phyloP scores from a whole-genome alignment of 352 stramenopile genomes.

The Pythium rishiriense region DNA sequence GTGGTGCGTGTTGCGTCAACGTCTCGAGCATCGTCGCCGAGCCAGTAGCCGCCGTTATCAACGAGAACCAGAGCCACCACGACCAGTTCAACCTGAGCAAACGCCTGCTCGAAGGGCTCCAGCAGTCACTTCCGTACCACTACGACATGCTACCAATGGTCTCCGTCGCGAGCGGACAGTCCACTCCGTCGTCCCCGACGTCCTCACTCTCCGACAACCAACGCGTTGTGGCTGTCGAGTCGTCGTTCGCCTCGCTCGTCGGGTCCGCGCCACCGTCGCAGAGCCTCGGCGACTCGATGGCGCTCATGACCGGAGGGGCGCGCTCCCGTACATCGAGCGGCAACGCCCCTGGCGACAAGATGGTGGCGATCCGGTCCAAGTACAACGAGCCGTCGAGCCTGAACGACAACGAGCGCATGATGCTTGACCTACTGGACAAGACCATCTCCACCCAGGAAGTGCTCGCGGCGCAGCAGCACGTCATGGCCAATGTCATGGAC shows the following conservation, averaged over 20 bases:
- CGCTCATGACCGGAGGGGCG: constrained; percentile 10
- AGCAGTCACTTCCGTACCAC: constrained; percentile 24
- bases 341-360: constrained; percentile 3
- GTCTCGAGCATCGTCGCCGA: constrained; percentile 31
- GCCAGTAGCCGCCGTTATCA: constrained; percentile 14
- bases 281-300: not conserved
- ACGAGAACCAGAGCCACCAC: constrained; percentile 24
- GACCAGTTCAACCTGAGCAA: constrained; percentile 43
- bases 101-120: constrained; percentile 51
- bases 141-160: constrained; percentile 16
- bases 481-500: constrained; percentile 70
- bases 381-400: constrained; percentile 36
- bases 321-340: constrained; percentile 12
- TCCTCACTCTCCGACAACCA: constrained; percentile 22
- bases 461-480: constrained; percentile 68
- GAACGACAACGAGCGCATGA: constrained; percentile 70
- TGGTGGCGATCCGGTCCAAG: constrained; percentile 19
- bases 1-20: constrained; percentile 27
- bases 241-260: constrained; percentile 1
- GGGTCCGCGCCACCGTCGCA: not conserved
- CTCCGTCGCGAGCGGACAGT: constrained; percentile 10
- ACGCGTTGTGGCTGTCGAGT: not conserved
- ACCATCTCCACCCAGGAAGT: constrained; percentile 81
- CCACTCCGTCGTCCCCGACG: not conserved
- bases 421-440: constrained; percentile 75